These are phyloP conservation scores for Nosema muscidifuracis DNA, from an alignment of 371 early-diverging fungal genomes.

Conservation along the genomic window DNA sequence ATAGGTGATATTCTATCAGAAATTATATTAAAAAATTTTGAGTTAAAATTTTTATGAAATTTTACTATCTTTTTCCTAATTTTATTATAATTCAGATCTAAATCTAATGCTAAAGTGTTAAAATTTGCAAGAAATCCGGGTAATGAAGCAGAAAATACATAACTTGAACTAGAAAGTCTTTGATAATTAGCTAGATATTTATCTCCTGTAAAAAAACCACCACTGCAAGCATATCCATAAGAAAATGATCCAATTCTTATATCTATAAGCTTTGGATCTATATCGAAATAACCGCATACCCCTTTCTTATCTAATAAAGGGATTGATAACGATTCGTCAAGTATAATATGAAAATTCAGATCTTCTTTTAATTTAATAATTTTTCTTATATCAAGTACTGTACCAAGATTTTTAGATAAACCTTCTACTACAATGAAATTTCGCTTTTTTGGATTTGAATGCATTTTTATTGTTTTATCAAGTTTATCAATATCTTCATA, in stretches of 20 bases:
- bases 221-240: slow-evolving; percentile 73
- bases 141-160: slow-evolving; percentile 92
- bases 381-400: slow-evolving; percentile 74
- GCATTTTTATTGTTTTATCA: slow-evolving; percentile 41
- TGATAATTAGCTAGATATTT: slow-evolving; percentile 82
- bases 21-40: slow-evolving; percentile 25
- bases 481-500: slow-evolving; percentile 53
- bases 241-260: slow-evolving; percentile 82
- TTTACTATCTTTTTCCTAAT: background rate
- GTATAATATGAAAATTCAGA: slow-evolving; percentile 87
- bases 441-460: slow-evolving; percentile 64
- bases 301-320: slow-evolving; percentile 70
- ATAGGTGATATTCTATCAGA: slow-evolving; percentile 39
- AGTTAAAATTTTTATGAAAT: slow-evolving; percentile 25
- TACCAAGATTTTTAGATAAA: slow-evolving; percentile 81
- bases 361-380: slow-evolving; percentile 79
- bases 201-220: slow-evolving; percentile 86
- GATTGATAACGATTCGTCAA: slow-evolving; percentile 87
- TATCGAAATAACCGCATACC: slow-evolving; percentile 3
- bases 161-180: slow-evolving; percentile 79
- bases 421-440: slow-evolving; percentile 91
- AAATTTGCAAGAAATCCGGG: slow-evolving; percentile 86
- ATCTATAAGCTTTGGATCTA: slow-evolving; percentile 71
- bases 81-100: background rate
- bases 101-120: slow-evolving; percentile 73